Percentiles rank a stretch among this genome's conserved stretches.
These are phyloP conservation scores for Cymodocea nodosa DNA, from an alignment of 116 monocot genomes.

Conservation along the genomic window DNA sequence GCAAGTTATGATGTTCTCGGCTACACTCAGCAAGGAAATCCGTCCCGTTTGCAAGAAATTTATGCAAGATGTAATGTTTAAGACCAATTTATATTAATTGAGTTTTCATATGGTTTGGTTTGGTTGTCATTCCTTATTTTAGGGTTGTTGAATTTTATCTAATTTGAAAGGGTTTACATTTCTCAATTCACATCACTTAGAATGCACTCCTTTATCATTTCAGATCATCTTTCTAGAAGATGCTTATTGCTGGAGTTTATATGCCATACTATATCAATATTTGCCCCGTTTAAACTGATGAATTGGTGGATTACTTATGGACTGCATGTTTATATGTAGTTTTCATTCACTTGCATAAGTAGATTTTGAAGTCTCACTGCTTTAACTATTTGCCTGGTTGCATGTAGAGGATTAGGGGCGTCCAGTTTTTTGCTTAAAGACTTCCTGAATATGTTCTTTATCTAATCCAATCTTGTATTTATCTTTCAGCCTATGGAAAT, in stretches of 20 bases:
- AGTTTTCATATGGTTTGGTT: no score
- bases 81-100: neutral
- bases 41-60: conserved; percentile 98
- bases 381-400: neutral
- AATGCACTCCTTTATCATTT: neutral
- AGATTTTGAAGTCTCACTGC: neutral
- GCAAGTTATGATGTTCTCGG: conserved; percentile 99
- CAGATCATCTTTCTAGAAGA: neutral
- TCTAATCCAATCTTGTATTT: conserved; percentile 47
- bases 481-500: conserved; percentile 99
- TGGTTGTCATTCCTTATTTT: neutral
- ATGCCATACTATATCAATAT: no score
- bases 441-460: conserved; percentile 16
- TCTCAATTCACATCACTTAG: neutral
- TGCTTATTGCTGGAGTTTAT: no score
- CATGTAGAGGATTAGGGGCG: neutral
- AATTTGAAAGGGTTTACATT: no score
- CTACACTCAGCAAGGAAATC: conserved; percentile 98
- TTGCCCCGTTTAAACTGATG: neutral
- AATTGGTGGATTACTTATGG: no score
- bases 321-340: neutral
- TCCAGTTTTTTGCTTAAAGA: conserved; percentile 25
- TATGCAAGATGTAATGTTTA: conserved; percentile 99
- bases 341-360: neutral
- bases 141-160: neutral